Evolutionary conservation across 805 yeast genomes (phyloP).

Genomic region (Kluyveromyces aestuarii): DNA sequence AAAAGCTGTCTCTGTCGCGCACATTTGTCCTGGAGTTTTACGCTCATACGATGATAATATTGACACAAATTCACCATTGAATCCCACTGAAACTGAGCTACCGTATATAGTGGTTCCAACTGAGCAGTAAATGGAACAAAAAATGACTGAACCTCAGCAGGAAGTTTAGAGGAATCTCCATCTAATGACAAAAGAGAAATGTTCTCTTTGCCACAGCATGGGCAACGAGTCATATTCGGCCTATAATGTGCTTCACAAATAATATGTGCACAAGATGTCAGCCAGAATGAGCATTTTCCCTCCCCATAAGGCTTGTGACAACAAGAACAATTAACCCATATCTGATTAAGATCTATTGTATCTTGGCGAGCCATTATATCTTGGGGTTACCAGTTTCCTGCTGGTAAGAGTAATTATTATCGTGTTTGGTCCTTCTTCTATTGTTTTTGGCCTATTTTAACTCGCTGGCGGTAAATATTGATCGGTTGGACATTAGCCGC

Average conservation of each 20-base stretch:
- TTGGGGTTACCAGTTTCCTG: background rate
- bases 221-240: slow-evolving; percentile 7
- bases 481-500: too few species aligned
- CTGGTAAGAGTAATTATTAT: too few species aligned
- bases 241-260: slow-evolving; percentile 26
- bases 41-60: slow-evolving; percentile 17
- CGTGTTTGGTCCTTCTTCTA: background rate
- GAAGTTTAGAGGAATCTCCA: slow-evolving; percentile 12
- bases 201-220: slow-evolving; percentile 14
- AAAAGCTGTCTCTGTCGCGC: slow-evolving; percentile 21
- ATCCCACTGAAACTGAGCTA: slow-evolving; percentile 23
- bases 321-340: slow-evolving; percentile 1
- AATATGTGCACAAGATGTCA: slow-evolving; percentile 34
- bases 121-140: slow-evolving; percentile 21
- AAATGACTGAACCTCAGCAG: slow-evolving; percentile 16
- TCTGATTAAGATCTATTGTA: background rate
- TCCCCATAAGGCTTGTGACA: background rate
- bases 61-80: slow-evolving; percentile 17
- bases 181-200: slow-evolving; percentile 14
- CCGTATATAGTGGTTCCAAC: slow-evolving; percentile 20
- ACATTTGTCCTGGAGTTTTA: slow-evolving; percentile 18
- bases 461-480: background rate
- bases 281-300: slow-evolving; percentile 7
- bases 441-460: background rate
- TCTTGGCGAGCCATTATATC: background rate